These are phyloP conservation scores for Lepidium africanum DNA, from an alignment of 345 rosid genomes.

Conservation along the genomic window DNA sequence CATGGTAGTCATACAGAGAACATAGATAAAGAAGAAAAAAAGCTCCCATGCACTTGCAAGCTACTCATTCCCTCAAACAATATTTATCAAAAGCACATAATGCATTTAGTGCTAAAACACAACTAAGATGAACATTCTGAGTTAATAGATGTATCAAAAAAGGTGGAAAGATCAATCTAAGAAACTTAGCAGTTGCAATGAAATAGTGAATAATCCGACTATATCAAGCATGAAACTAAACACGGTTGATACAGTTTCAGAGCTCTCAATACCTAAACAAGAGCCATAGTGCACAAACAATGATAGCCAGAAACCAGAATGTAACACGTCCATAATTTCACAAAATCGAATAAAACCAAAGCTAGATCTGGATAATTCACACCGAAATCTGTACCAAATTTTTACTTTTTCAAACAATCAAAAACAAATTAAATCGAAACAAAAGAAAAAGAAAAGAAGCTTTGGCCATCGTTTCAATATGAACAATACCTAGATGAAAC, in stretches of 20 bases:
- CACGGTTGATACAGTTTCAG: neutral
- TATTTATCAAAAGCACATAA: neutral
- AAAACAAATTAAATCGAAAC: neutral
- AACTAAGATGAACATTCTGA: neutral
- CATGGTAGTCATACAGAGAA: neutral
- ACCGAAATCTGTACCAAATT: neutral
- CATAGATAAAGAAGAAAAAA: neutral
- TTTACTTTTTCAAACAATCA: neutral
- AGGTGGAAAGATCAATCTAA: neutral
- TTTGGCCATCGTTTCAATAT: conserved; percentile 12
- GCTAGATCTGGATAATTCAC: conserved; percentile 12
- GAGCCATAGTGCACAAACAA: neutral
- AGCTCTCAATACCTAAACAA: conserved; percentile 1
- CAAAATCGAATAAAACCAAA: neutral
- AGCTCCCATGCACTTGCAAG: neutral
- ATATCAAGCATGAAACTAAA: conserved; percentile 2
- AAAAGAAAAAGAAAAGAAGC: neutral
- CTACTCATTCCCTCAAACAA: neutral
- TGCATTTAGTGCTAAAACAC: neutral
- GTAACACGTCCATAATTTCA: neutral
- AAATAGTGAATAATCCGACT: conserved; percentile 1
- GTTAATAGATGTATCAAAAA: conserved; percentile 2
- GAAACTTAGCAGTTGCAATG: neutral
- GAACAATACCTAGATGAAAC: conserved; percentile 68
- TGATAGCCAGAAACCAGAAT: neutral